Evolutionary conservation across 371 early-diverging fungal genomes (phyloP), one percentile per base, ranked within the genome.

Genomic region (Saksenaea oblongispora): DNA sequence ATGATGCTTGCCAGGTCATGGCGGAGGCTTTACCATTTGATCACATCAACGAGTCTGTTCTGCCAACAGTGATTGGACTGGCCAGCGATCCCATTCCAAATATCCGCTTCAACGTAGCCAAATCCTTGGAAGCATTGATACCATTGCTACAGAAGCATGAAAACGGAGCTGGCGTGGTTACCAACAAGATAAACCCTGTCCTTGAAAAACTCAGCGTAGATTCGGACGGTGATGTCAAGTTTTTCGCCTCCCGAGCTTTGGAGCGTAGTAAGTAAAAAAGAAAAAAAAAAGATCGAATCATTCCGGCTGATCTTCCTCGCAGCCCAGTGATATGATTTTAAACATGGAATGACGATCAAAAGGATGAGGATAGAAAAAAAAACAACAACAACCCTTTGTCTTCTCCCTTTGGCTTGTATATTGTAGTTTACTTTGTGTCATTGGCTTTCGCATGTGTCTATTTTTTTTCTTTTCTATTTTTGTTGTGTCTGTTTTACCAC

Each of bases 61-160:
- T 99, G 65, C 98, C 99, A 10, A 90, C 95, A 15, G 87, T 97
- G 55, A 87, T 86, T 65, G 85, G 77, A 57, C 84, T 98, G 64
- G 90, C 91, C 34, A 84, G 85, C 41, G 99, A 99, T 71, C 96
- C 96, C 18, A 97, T 99, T 65, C 98, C 99, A 68, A 99, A 99
- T 76, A 98, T 99, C 72, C 95, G 99, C 47, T 99, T 99, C 87
- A 99, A 98, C 70, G 97, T 96, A 14, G 97, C 97, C 60, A 99
- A 99, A 77, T 89, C 93, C 55, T 83, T 96, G 76, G 95, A 94
- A 75, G 84, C 87, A 22, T 75, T 99, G 79, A 87, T 91, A 61
- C 94, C 92, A 34, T 83, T 93, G 41, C 82, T 97, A 65, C 84
- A 86, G 59, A 83, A 83, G 67, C 83, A 84, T 65, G 69, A 84